A percentile compares a stretch with the other conserved stretches of the same genome.
These are phyloP conservation scores for Diaporthe capsici DNA, from an alignment of 2,329 filamentous ascomycete species.

Conservation along the genomic window DNA sequence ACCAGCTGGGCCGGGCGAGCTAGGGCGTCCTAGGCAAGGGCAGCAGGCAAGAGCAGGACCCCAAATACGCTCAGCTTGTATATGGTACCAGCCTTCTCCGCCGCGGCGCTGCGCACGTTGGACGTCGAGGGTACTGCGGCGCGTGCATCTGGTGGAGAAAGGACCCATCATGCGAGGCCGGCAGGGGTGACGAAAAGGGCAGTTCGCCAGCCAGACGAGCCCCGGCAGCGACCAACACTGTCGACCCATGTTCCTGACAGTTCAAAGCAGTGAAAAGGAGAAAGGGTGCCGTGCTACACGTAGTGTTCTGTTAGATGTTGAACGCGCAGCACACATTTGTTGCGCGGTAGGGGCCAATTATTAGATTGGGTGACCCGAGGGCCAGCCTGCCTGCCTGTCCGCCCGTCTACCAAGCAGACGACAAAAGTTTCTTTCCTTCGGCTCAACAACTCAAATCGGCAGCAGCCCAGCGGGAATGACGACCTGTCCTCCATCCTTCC, in stretches of 20 bases:
- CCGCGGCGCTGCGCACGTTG: not conserved
- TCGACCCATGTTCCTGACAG: constrained; percentile 15
- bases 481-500: not conserved
- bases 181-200: constrained; percentile 27
- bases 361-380: not conserved
- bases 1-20: constrained; percentile 12
- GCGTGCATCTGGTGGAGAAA: constrained; percentile 3
- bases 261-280: not conserved
- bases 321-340: not conserved
- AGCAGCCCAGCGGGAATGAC: not conserved
- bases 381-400: not conserved
- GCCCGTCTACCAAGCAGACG: not conserved
- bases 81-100: not conserved
- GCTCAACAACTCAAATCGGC: not conserved
- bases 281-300: not conserved
- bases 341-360: not conserved
- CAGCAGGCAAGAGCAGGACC: constrained; percentile 3
- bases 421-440: not conserved
- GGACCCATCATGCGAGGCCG: constrained; percentile 16
- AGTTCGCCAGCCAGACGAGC: constrained; percentile 8
- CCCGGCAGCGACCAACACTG: not conserved
- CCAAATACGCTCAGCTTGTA: not conserved
- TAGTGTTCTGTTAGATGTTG: not conserved
- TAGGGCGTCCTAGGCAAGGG: constrained; percentile 3
- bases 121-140: not conserved